These are phyloP conservation scores for Massariosphaeria phaeospora DNA, from an alignment of 495 filamentous ascomycete genomes.

Conservation along the genomic window DNA sequence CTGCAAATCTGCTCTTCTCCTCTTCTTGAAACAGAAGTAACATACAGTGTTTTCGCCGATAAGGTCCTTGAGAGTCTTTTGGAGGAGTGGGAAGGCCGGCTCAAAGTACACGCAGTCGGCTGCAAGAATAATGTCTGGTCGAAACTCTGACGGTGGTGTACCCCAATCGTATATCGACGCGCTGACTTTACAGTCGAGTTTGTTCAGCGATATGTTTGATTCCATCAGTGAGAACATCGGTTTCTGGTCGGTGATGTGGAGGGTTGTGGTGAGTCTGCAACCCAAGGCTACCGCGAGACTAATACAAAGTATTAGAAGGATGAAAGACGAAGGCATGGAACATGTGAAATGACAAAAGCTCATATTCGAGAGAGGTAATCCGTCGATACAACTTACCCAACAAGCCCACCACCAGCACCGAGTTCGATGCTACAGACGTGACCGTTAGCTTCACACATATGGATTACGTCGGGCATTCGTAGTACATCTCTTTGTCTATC, in stretches of 20 bases:
- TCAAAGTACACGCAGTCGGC: conserved; percentile 98
- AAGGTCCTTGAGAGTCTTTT: conserved; percentile 61
- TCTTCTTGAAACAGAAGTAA: conserved; percentile 94
- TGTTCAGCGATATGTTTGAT: conserved; percentile 76
- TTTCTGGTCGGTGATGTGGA: conserved; percentile 80
- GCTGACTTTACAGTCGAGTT: conserved; percentile 54
- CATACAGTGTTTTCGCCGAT: conserved; percentile 54
- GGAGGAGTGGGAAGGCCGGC: conserved; percentile 81
- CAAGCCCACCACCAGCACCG: conserved; percentile 85
- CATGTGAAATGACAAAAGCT: neutral
- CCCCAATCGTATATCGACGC: conserved; percentile 73
- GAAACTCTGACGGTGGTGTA: conserved; percentile 47
- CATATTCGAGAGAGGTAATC: conserved; percentile 5
- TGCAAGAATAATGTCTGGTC: conserved; percentile 77
- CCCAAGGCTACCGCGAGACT: conserved; percentile 61
- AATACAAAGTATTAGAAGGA: neutral
- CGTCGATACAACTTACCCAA: conserved; percentile 57
- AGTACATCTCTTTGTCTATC: conserved; percentile 66
- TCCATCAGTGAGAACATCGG: conserved; percentile 79
- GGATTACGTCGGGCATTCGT: conserved; percentile 31
- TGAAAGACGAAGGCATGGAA: conserved; percentile 2
- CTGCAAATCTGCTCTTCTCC: conserved; percentile 54
- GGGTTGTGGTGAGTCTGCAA: conserved; percentile 47
- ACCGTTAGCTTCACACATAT: conserved; percentile 16
- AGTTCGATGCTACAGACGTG: conserved; percentile 73